Percentiles rank a stretch among this genome's conserved stretches.
These are phyloP conservation scores for Ochetophila trinervis DNA, from an alignment of 306 rosid genomes.

Conservation along the genomic window DNA sequence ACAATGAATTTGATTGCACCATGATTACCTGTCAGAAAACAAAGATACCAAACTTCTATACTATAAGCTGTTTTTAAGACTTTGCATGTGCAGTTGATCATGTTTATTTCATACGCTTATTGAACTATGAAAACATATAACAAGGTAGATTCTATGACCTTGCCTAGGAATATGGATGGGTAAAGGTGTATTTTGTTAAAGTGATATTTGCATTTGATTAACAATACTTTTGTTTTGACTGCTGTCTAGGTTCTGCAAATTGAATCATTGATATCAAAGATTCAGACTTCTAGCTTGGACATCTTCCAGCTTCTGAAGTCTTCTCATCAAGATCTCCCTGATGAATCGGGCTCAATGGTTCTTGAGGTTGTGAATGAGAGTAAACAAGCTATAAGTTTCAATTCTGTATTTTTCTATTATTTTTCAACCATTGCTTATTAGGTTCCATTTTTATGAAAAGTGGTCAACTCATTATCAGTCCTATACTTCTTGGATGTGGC, in stretches of 20 bases:
- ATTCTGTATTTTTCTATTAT: not conserved
- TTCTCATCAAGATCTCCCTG: constrained; percentile 46
- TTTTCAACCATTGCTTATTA: not conserved
- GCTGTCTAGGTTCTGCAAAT: constrained; percentile 65
- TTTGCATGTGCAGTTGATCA: not conserved
- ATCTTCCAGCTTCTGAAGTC: constrained; percentile 58
- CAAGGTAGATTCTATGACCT: not conserved
- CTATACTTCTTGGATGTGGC: not conserved
- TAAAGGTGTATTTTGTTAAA: not conserved
- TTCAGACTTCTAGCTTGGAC: constrained; percentile 42
- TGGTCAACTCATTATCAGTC: constrained; percentile 2
- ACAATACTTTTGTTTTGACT: constrained; percentile 24
- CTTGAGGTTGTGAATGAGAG: constrained; percentile 53
- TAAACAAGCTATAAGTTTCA: not conserved
- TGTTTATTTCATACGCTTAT: not conserved
- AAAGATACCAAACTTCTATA: not conserved
- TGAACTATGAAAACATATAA: not conserved
- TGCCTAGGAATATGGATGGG: not conserved
- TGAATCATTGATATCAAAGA: constrained; percentile 59
- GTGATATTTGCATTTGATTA: constrained; percentile 1
- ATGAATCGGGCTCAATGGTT: constrained; percentile 52
- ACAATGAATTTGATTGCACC: not conserved
- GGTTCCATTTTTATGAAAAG: constrained; percentile 8
- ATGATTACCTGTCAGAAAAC: not conserved
- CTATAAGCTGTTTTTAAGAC: not conserved